Conservation (phyloP, 2,329 filamentous ascomycete species). For the Colletotrichum spinosum region DNA sequence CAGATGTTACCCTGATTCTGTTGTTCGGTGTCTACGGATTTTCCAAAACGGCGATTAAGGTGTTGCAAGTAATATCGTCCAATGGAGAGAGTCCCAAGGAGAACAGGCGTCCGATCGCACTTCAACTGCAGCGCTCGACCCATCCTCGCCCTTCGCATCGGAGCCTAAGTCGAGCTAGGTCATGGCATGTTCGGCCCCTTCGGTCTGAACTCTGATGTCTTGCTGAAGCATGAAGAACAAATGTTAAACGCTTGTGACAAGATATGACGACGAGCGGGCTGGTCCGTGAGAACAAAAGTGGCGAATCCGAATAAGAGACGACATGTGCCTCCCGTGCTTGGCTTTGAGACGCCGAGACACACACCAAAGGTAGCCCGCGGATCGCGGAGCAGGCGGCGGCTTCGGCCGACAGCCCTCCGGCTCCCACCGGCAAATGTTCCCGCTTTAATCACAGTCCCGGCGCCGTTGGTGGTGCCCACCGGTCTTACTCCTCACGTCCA, state of each 20-base stretch:
- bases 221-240: constrained; percentile 22
- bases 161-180: constrained; percentile 18
- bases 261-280: constrained; percentile 20
- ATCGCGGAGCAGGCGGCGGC: no score
- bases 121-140: constrained; percentile 8
- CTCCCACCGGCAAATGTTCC: no score
- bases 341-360: constrained; percentile 7
- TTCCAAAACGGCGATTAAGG: constrained; percentile 11
- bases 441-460: no score
- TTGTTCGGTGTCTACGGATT: constrained; percentile 2
- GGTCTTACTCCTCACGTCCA: no score
- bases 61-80: constrained; percentile 26
- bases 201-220: constrained; percentile 32
- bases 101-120: constrained; percentile 26
- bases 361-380: not conserved
- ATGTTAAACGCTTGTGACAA: constrained; percentile 18
- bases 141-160: constrained; percentile 26
- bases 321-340: constrained; percentile 3
- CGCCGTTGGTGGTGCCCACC: no score
- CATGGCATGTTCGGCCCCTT: constrained; percentile 22
- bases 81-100: constrained; percentile 25
- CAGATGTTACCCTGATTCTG: constrained; percentile 14
- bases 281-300: constrained; percentile 17
- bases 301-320: constrained; percentile 32
- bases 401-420: no score